Conservation (phyloP, 768 basidiomycete genomes). For the Boletus subcaerulescens region DNA sequence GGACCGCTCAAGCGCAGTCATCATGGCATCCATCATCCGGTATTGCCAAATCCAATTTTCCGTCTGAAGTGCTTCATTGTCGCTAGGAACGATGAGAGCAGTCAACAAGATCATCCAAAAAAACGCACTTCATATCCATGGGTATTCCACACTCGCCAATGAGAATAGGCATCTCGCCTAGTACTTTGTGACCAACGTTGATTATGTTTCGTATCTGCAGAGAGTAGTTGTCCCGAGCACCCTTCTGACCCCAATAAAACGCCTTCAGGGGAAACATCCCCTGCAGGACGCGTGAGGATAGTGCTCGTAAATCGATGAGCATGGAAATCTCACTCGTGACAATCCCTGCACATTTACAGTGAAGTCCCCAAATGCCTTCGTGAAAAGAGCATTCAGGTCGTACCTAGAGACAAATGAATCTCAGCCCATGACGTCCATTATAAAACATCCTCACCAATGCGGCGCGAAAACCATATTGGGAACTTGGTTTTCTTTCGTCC, state of each 20-base stretch:
- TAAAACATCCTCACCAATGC: conserved; percentile 53
- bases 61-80: conserved; percentile 64
- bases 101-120: not conserved
- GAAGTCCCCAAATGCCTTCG: conserved; percentile 80
- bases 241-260: conserved; percentile 85
- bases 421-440: not conserved
- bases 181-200: conserved; percentile 57
- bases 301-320: not conserved
- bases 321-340: conserved; percentile 56
- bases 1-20: conserved; percentile 74
- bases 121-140: conserved; percentile 92
- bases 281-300: conserved; percentile 38
- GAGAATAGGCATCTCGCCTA: conserved; percentile 81
- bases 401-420: conserved; percentile 54
- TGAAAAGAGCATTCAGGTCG: conserved; percentile 85
- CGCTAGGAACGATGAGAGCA: conserved; percentile 38
- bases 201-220: conserved; percentile 81
- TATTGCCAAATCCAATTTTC: conserved; percentile 81
- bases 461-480: conserved; percentile 68
- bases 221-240: conserved; percentile 77
- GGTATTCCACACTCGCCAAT: conserved; percentile 94
- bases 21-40: conserved; percentile 93
- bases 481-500: conserved; percentile 64
- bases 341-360: conserved; percentile 92
- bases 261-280: conserved; percentile 80